phyloP scores from a whole-genome alignment of 2,329 filamentous ascomycete species.

The Karstenula rhodostoma region DNA sequence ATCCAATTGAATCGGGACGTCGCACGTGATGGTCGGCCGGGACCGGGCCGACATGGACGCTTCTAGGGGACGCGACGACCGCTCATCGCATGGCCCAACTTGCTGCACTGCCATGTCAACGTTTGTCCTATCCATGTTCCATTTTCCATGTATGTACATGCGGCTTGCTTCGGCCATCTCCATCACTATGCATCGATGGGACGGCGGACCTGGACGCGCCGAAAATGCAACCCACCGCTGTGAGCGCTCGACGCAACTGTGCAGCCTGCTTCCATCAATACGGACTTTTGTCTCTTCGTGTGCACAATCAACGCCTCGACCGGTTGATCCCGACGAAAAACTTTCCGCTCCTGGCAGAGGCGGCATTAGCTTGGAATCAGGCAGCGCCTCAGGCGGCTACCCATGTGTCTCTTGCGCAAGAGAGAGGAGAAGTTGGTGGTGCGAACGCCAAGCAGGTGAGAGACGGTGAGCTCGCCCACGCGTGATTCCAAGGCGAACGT shows the following conservation, averaged over 20 bases:
- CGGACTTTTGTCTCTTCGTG: not conserved
- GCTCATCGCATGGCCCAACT: not conserved
- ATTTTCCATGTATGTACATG: not conserved
- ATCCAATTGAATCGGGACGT: not conserved
- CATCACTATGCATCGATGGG: not conserved
- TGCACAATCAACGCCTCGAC: not conserved
- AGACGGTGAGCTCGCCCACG: not conserved
- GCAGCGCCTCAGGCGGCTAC: not conserved
- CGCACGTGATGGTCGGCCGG: conserved; percentile 18
- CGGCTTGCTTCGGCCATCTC: not conserved
- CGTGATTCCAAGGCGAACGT: not conserved
- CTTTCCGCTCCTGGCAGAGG: not conserved
- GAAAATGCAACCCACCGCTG: not conserved
- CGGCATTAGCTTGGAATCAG: conserved; percentile 5
- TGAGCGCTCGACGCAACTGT: not conserved
- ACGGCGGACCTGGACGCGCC: not conserved
- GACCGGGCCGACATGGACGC: conserved; percentile 18
- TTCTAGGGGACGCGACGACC: conserved; percentile 12
- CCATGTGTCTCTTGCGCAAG: not conserved
- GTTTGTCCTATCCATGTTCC: not conserved
- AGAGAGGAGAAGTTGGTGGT: conserved; percentile 1
- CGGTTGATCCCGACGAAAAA: not conserved
- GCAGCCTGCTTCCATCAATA: not conserved
- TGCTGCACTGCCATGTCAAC: not conserved
- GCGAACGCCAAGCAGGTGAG: not conserved